Conservation (phyloP, 78 protist genomes). For the Mantamonas sphyraenae region DNA sequence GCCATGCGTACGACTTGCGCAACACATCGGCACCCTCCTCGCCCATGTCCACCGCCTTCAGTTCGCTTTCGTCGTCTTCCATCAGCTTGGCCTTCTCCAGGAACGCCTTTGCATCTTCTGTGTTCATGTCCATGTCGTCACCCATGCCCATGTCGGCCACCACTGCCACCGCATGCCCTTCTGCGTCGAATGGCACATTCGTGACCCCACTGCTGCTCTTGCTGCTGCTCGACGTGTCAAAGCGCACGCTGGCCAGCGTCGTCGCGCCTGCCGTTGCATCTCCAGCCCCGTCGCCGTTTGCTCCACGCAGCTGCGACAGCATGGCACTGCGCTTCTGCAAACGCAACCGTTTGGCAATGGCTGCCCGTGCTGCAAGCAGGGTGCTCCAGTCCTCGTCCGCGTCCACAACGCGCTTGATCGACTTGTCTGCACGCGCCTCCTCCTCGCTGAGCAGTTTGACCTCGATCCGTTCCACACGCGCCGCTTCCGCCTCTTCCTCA, state of each 20-base stretch:
- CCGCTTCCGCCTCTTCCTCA: not conserved
- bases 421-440: not conserved
- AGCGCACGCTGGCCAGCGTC: not conserved
- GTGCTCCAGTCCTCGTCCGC: not conserved
- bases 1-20: constrained; percentile 72
- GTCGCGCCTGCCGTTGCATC: too few species aligned
- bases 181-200: not conserved
- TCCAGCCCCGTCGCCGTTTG: too few species aligned
- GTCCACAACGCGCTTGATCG: not conserved
- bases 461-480: too few species aligned
- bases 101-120: not conserved
- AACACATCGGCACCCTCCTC: too few species aligned
- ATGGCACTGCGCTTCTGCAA: too few species aligned
- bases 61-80: constrained; percentile 33
- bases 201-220: not conserved
- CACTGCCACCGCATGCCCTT: not conserved
- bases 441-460: too few species aligned
- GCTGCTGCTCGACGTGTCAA: not conserved
- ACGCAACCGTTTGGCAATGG: too few species aligned
- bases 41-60: not conserved
- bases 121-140: not conserved
- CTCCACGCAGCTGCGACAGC: too few species aligned
- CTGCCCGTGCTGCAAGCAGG: too few species aligned
- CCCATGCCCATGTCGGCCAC: constrained; percentile 10
- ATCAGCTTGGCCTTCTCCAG: not conserved